These are phyloP conservation scores for Dalbergia cochinchinensis DNA, from an alignment of 306 rosid species.

Conservation along the genomic window DNA sequence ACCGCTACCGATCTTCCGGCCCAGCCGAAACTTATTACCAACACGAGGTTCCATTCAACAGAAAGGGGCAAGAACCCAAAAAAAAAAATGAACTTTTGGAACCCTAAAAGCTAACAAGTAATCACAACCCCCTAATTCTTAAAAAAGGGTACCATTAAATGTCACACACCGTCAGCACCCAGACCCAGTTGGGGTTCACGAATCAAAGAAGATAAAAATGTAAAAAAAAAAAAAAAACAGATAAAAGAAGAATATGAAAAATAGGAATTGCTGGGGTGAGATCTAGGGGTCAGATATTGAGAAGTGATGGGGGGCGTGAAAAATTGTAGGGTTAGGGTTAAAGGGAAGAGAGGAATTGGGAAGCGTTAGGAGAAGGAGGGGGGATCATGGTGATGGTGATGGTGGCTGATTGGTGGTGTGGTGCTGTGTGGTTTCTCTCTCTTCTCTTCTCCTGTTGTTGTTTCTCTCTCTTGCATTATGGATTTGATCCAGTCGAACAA, in stretches of 20 bases:
- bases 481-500: conserved; percentile 35
- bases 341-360: background rate
- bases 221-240: background rate
- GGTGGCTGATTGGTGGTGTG: conserved; percentile 35
- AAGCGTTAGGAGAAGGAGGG: background rate
- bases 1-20: conserved; percentile 96
- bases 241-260: conserved; percentile 5
- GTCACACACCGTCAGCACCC: conserved; percentile 33
- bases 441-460: background rate
- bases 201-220: background rate
- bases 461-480: conserved; percentile 48
- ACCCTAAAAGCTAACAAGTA: conserved; percentile 54
- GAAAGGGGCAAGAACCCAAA: background rate
- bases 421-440: conserved; percentile 38
- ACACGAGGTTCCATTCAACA: conserved; percentile 93
- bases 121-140: conserved; percentile 38
- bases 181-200: conserved; percentile 41
- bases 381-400: conserved; percentile 15
- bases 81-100: conserved; percentile 31
- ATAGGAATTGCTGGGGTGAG: conserved; percentile 15
- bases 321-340: conserved; percentile 52
- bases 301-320: background rate
- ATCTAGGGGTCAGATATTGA: conserved; percentile 49
- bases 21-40: conserved; percentile 87
- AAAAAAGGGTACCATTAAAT: conserved; percentile 26